phyloP scores from a whole-genome alignment of 257 asterid species.

The Nyctanthes arbortristis region DNA sequence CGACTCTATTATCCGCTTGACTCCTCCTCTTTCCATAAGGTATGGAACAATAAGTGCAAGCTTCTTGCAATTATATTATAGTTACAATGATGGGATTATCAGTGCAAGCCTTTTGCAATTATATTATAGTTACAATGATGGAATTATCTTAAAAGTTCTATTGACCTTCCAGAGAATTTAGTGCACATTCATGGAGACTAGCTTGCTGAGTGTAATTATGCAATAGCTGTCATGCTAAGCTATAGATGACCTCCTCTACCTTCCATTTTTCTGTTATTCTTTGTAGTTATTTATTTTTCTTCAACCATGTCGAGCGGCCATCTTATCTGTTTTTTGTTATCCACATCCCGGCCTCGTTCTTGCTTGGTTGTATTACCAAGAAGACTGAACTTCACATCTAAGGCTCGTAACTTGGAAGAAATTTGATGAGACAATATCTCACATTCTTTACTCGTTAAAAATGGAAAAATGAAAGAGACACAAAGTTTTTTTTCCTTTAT shows the following conservation, averaged over 20 bases:
- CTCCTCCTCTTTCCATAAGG: conserved; percentile 94
- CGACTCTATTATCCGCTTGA: conserved; percentile 73
- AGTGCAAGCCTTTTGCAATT: background rate
- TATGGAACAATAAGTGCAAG: conserved; percentile 22
- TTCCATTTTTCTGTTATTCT: background rate
- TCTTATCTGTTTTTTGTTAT: background rate
- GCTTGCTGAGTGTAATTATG: background rate
- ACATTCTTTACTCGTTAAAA: background rate
- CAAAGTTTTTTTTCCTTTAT: background rate
- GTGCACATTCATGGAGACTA: background rate
- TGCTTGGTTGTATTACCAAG: background rate
- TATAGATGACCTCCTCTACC: background rate
- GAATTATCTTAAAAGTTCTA: background rate
- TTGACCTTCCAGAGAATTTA: background rate
- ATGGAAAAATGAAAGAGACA: too few relatives aligned
- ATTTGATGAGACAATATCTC: background rate
- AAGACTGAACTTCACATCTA: background rate
- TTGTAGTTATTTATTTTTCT: background rate
- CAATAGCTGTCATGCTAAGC: background rate
- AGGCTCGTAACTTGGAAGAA: background rate
- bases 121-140: background rate
- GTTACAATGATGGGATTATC: background rate
- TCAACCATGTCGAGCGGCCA: background rate
- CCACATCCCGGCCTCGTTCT: background rate
- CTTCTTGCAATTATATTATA: background rate